A percentile compares a stretch with the other conserved stretches of the same genome.
Evolutionary conservation across 2,329 filamentous ascomycete genomes (phyloP).

Genomic region (Cladobotryum mycophilum): DNA sequence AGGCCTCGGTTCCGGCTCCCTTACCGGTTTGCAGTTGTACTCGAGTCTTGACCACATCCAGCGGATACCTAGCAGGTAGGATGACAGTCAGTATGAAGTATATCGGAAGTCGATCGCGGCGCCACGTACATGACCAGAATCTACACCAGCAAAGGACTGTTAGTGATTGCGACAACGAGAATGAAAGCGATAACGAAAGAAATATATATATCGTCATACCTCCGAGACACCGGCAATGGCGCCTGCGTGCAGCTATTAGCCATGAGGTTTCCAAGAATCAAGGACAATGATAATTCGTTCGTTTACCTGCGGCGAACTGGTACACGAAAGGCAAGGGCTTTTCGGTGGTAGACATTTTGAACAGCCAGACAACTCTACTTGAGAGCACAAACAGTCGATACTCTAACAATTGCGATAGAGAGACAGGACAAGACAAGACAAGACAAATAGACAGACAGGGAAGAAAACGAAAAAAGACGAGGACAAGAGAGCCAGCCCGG

Average conservation of each 20-base stretch:
- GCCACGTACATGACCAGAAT: conserved; percentile 74
- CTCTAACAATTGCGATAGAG: conserved; percentile 17
- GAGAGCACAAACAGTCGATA: conserved; percentile 4
- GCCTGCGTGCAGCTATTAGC: conserved; percentile 40
- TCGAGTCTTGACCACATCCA: conserved; percentile 98
- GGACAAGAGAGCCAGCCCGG: neutral
- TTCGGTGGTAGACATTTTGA: conserved; percentile 52
- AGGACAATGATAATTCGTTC: conserved; percentile 10
- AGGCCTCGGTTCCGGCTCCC: conserved; percentile 68
- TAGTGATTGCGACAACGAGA: neutral
- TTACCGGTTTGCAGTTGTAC: conserved; percentile 82
- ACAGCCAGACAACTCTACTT: conserved; percentile 10
- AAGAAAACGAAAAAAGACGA: neutral
- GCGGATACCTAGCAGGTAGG: conserved; percentile 68
- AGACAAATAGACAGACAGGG: neutral
- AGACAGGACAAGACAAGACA: too few species aligned
- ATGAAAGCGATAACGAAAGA: neutral
- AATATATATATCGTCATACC: conserved; percentile 44
- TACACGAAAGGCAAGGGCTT: conserved; percentile 87
- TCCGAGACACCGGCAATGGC: conserved; percentile 97
- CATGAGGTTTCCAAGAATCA: neutral
- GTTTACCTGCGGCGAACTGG: conserved; percentile 83
- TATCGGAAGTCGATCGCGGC: neutral
- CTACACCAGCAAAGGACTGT: conserved; percentile 38
- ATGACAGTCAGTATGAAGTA: conserved; percentile 14